Evolutionary conservation across 2,329 filamentous ascomycete species (phyloP), one percentile per base, ranked within the genome.

Genomic region (Elsinoe ampelina): DNA sequence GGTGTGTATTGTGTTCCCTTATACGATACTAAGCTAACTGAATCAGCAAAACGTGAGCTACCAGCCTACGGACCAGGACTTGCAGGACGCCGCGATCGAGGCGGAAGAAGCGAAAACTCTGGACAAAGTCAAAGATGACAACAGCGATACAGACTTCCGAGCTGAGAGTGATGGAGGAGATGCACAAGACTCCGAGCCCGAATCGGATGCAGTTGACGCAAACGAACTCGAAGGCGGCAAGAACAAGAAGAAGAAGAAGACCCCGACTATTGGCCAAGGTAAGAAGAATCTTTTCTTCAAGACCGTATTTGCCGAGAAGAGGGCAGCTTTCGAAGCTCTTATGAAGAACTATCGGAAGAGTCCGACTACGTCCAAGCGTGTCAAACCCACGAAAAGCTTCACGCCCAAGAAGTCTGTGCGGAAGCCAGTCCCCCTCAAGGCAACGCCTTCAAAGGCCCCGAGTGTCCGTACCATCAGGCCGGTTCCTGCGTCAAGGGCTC

Each of bases 101-200:
- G 36, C 15, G 30, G 20, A 42, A 7, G 55, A 54, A 32, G 17
- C 39, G 5, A 52, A 26, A 7, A 17, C 39, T 20, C 48, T 55
- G 56, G 62, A 57, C 57, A 62, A 67, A 66, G 61, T 61, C 43
- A 67, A 68, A 56, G 57, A 63, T 8, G 66, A 65, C 13, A 69
- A 71, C 22, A 73, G 70, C 58, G 76, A 78, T 60, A 79, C 76
- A 13, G 76, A 77, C 60, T 79, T 78, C 62, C 74, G 76, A 52
- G 73, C 68, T 12, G 67, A 70, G 13, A 72, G 66, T 42, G 71
- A 70, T 22, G 66, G 48, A 2, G 67, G 70, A 19, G 63, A 63
- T 45, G 38, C 48, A 11, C 63, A 59, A 56, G 70, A 68, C 32
- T 70, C 7, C 4, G 59, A 62, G 15, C 63, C 65, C 26, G 55